Evolutionary conservation across 345 rosid species (phyloP).

Genomic region (Arabis hirsuta): DNA sequence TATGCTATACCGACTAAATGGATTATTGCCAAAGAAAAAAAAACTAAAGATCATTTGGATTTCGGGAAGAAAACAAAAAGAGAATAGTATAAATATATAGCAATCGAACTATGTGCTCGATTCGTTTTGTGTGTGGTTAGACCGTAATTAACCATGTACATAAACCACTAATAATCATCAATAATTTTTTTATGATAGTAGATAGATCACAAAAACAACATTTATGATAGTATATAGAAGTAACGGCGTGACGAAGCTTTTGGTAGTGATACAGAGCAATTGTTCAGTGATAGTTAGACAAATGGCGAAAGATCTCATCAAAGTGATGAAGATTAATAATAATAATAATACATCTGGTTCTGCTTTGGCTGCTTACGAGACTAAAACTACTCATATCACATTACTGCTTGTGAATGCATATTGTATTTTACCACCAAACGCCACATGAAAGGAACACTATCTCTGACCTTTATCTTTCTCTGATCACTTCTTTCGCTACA

Average conservation of each 20-base stretch:
- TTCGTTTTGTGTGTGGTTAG: no score
- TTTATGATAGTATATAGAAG: no score
- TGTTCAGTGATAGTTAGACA: slow-evolving; percentile 71
- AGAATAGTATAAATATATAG: no score
- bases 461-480: slow-evolving; percentile 61
- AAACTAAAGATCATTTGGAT: no score
- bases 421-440: slow-evolving; percentile 67
- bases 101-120: no score
- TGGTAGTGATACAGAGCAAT: slow-evolving; percentile 86
- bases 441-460: slow-evolving; percentile 81
- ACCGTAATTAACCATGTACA: no score
- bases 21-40: no score
- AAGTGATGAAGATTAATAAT: slow-evolving; percentile 60
- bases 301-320: slow-evolving; percentile 77
- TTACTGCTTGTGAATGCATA: background rate
- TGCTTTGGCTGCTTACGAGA: slow-evolving; percentile 70
- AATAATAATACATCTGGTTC: slow-evolving; percentile 48
- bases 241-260: slow-evolving; percentile 72
- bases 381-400: slow-evolving; percentile 88
- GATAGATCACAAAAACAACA: no score
- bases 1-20: no score
- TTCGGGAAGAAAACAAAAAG: no score
- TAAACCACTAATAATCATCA: no score
- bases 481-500: slow-evolving; percentile 66
- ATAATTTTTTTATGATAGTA: no score